phyloP scores from a whole-genome alignment of 2,329 filamentous ascomycete genomes.

The Rachicladosporium sp. region DNA sequence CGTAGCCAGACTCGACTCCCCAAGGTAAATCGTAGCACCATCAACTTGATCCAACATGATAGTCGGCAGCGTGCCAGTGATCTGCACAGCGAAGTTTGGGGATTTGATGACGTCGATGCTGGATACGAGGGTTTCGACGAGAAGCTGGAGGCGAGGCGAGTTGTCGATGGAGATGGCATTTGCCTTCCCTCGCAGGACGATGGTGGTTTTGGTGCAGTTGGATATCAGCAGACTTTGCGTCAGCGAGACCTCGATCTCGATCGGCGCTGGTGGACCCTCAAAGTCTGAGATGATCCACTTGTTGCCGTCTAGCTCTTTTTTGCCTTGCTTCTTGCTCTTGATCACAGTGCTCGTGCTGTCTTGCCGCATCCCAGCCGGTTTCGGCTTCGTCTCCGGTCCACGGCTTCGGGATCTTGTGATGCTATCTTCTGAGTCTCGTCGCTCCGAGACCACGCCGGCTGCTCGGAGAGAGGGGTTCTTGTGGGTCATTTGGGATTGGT shows the following conservation, averaged over 20 bases:
- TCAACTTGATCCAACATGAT: slow-evolving; percentile 89
- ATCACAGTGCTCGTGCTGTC: slow-evolving; percentile 20
- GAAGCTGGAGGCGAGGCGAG: slow-evolving; percentile 66
- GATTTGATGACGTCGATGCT: slow-evolving; percentile 93
- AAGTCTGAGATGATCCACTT: slow-evolving; percentile 97
- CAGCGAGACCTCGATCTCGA: slow-evolving; percentile 71
- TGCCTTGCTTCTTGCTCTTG: slow-evolving; percentile 18
- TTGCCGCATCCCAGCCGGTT: slow-evolving; percentile 37
- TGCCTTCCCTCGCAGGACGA: slow-evolving; percentile 83
- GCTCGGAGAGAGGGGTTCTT: slow-evolving; percentile 86
- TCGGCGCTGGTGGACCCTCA: slow-evolving; percentile 58
- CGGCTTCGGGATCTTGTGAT: slow-evolving; percentile 63
- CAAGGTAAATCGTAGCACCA: slow-evolving; percentile 74
- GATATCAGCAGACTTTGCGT: slow-evolving; percentile 85
- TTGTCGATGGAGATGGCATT: slow-evolving; percentile 97
- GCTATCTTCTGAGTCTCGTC: slow-evolving; percentile 41
- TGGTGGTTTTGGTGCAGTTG: slow-evolving; percentile 78
- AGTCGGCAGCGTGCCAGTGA: slow-evolving; percentile 74
- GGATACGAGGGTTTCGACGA: slow-evolving; percentile 81
- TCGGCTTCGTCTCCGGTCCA: slow-evolving; percentile 59
- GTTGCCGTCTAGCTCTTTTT: slow-evolving; percentile 48
- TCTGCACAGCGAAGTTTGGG: slow-evolving; percentile 74
- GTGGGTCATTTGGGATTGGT: slow-evolving; percentile 93
- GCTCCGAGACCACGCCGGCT: too few species aligned
- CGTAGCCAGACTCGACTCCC: slow-evolving; percentile 62